A percentile compares a stretch with the other conserved stretches of the same genome.
phyloP scores from a whole-genome alignment of 805 yeast genomes.

The Suhomyces vadensis region DNA sequence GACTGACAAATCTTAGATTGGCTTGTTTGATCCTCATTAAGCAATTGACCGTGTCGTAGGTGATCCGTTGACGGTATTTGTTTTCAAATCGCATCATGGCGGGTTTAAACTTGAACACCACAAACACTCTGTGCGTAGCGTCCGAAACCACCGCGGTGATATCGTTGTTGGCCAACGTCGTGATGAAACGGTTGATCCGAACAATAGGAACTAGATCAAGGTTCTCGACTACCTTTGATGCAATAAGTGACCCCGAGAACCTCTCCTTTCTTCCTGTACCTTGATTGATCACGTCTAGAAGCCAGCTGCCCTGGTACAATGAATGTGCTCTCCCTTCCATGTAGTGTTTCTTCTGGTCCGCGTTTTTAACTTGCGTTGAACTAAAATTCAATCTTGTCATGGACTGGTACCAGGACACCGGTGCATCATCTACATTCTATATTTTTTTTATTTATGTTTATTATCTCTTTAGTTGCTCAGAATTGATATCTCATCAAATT shows the following conservation, averaged over 20 bases:
- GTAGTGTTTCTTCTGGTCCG: neutral
- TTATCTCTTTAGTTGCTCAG: too few species aligned
- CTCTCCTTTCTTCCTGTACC: neutral
- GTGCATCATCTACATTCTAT: too few species aligned
- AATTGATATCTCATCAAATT: too few species aligned
- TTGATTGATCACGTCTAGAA: neutral
- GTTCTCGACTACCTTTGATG: conserved; percentile 5
- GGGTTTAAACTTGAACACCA: conserved; percentile 26
- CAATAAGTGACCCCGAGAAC: neutral
- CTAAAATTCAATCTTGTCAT: too few species aligned
- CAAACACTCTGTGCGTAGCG: conserved; percentile 30
- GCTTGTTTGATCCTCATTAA: conserved; percentile 31
- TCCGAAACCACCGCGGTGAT: conserved; percentile 36
- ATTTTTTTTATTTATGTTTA: too few species aligned
- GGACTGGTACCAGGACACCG: too few species aligned
- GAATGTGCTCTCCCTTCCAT: neutral
- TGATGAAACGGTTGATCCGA: conserved; percentile 28
- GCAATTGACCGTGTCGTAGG: conserved; percentile 29
- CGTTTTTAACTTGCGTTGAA: neutral
- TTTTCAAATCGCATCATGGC: conserved; percentile 33
- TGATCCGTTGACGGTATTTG: conserved; percentile 32
- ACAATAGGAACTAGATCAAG: conserved; percentile 25
- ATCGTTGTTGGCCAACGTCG: conserved; percentile 22
- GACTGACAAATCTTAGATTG: conserved; percentile 22
- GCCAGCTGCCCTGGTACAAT: conserved; percentile 1